phyloP scores from a whole-genome alignment of 2,329 filamentous ascomycete species.

The Macrophomina pseudophaseolina region DNA sequence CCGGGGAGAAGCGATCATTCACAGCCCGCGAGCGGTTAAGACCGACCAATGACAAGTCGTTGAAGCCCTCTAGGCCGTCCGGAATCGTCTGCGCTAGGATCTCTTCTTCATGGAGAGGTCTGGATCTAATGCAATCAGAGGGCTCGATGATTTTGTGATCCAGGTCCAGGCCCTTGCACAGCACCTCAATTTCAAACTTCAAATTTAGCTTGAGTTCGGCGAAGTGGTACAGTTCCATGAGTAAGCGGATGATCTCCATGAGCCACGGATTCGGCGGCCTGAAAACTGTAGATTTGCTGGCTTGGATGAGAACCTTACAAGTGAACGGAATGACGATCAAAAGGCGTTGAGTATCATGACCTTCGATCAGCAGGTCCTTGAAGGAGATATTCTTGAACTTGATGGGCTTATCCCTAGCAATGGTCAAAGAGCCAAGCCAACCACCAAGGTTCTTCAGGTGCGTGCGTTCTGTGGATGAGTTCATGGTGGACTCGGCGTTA shows the following conservation, averaged over 20 bases:
- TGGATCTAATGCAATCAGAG: conserved; percentile 81
- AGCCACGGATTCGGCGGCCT: conserved; percentile 95
- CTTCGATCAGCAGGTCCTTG: conserved; percentile 92
- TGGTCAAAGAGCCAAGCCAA: conserved; percentile 91
- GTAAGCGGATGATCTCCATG: conserved; percentile 90
- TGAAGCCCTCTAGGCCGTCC: conserved; percentile 79
- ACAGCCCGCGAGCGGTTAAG: conserved; percentile 69
- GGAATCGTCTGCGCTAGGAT: conserved; percentile 58
- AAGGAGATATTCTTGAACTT: conserved; percentile 97
- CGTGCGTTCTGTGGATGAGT: conserved; percentile 80
- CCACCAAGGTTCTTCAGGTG: conserved; percentile 92
- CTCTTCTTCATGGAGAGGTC: conserved; percentile 67
- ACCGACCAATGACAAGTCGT: conserved; percentile 68
- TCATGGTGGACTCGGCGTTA: conserved; percentile 86
- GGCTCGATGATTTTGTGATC: conserved; percentile 92
- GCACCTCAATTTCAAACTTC: conserved; percentile 97
- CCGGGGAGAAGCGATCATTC: conserved; percentile 75
- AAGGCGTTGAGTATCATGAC: conserved; percentile 88
- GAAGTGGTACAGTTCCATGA: conserved; percentile 92
- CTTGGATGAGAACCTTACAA: conserved; percentile 91
- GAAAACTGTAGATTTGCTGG: conserved; percentile 84
- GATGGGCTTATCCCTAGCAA: conserved; percentile 93
- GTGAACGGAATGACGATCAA: conserved; percentile 96
- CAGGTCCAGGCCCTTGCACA: conserved; percentile 90
- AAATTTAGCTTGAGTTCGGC: conserved; percentile 94